Evolutionary conservation across 1,139 yeast genomes (phyloP).

Genomic region (Protomyces pachydermus): DNA sequence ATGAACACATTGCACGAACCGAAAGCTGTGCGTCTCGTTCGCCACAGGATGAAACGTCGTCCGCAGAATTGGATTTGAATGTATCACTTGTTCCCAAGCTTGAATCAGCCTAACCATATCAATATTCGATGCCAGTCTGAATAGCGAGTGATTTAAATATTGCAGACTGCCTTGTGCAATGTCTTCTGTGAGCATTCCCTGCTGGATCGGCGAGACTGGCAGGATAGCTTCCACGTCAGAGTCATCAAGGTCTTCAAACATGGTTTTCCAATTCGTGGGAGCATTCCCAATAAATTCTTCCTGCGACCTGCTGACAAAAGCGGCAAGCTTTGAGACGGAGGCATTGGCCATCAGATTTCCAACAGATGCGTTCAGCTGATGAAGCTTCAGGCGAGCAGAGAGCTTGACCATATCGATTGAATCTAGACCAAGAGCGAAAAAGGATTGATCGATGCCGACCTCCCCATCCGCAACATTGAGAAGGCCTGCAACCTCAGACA

Average conservation of each 20-base stretch:
- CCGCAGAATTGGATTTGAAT: slow-evolving; percentile 30
- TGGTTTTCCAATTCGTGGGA: not conserved
- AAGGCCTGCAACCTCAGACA: slow-evolving; percentile 14
- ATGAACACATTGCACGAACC: not conserved
- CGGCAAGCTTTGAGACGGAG: slow-evolving; percentile 25
- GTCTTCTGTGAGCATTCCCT: slow-evolving; percentile 32
- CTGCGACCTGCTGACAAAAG: not conserved
- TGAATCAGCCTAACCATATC: slow-evolving; percentile 25
- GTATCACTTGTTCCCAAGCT: slow-evolving; percentile 31
- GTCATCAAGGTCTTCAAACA: not conserved
- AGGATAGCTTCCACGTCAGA: slow-evolving; percentile 21
- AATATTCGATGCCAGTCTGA: slow-evolving; percentile 20
- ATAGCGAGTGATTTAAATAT: slow-evolving; percentile 33
- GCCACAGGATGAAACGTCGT: slow-evolving; percentile 19
- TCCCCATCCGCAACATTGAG: slow-evolving; percentile 1
- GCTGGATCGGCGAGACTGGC: slow-evolving; percentile 34
- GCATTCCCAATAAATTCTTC: not conserved
- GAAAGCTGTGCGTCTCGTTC: not conserved
- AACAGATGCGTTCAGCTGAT: slow-evolving; percentile 26
- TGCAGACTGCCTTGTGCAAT: not conserved
- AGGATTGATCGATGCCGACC: slow-evolving; percentile 22
- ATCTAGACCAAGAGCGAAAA: slow-evolving; percentile 34
- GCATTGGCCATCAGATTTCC: slow-evolving; percentile 29
- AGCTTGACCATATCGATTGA: slow-evolving; percentile 34
- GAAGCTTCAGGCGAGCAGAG: slow-evolving; percentile 27